Conservation (phyloP, 2,329 filamentous ascomycete genomes). For the Gliomastix tumulicola region DNA sequence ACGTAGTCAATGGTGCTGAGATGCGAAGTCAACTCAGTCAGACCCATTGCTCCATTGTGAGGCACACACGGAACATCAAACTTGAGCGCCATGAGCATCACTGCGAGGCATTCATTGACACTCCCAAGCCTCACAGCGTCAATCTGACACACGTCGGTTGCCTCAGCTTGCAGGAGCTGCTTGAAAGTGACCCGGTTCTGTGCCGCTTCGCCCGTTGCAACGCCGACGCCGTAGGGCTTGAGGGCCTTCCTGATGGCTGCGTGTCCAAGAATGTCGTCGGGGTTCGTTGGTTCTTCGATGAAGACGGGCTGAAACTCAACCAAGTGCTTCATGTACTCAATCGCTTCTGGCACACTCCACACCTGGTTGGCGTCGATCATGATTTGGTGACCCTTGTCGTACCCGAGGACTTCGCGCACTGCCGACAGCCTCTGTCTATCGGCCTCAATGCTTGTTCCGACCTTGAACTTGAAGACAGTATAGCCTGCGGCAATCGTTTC, state of each 20-base stretch:
- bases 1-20: constrained; percentile 30
- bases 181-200: constrained; percentile 94
- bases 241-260: constrained; percentile 78
- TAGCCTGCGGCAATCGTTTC: constrained; percentile 77
- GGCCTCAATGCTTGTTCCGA: constrained; percentile 65
- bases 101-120: constrained; percentile 77
- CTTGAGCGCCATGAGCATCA: constrained; percentile 78
- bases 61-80: constrained; percentile 77
- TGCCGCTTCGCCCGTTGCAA: constrained; percentile 91
- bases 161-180: constrained; percentile 72
- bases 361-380: constrained; percentile 93
- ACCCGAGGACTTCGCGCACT: constrained; percentile 73
- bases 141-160: constrained; percentile 83
- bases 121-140: constrained; percentile 86
- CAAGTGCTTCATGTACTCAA: constrained; percentile 77
- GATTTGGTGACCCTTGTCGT: constrained; percentile 73
- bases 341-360: constrained; percentile 85
- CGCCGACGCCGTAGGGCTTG: constrained; percentile 66
- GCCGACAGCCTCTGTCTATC: constrained; percentile 66
- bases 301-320: constrained; percentile 85
- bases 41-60: constrained; percentile 80
- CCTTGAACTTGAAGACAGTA: constrained; percentile 85
- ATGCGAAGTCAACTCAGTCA: constrained; percentile 92
- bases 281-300: constrained; percentile 89
- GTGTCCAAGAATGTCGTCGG: constrained; percentile 85